These are phyloP conservation scores for Rhododendron kiyosumense DNA, from an alignment of 148 eudicot genomes.

Conservation along the genomic window DNA sequence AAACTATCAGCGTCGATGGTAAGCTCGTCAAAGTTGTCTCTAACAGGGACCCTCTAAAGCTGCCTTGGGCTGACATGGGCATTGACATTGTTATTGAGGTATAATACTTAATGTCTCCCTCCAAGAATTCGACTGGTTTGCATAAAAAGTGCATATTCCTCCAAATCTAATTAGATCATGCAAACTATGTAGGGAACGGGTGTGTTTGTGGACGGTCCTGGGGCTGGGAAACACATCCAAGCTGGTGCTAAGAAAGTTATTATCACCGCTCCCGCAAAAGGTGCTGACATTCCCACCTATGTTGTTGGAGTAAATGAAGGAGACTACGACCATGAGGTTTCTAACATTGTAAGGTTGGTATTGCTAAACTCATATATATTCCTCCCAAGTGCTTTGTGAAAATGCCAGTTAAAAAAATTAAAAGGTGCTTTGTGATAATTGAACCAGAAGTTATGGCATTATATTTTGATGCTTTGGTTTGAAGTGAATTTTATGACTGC, in stretches of 20 bases:
- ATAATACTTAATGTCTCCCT: not conserved
- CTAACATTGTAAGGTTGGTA: slow-evolving; percentile 87
- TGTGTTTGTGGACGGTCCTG: slow-evolving; percentile 96
- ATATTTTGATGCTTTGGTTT: not conserved
- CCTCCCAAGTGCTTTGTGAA: too few relatives aligned
- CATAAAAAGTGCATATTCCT: not conserved
- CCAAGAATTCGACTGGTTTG: not conserved
- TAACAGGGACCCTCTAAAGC: slow-evolving; percentile 86
- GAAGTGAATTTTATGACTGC: slow-evolving; percentile 8
- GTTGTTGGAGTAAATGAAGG: slow-evolving; percentile 30
- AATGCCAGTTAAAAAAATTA: too few relatives aligned
- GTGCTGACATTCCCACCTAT: slow-evolving; percentile 86
- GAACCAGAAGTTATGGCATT: not conserved
- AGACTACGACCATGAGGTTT: slow-evolving; percentile 70
- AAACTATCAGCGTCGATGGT: slow-evolving; percentile 84
- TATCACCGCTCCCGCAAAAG: slow-evolving; percentile 98
- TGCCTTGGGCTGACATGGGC: slow-evolving; percentile 98
- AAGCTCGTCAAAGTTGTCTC: slow-evolving; percentile 93
- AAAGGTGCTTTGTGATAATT: not conserved
- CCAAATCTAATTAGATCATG: not conserved
- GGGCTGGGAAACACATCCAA: slow-evolving; percentile 99
- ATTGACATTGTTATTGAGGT: slow-evolving; percentile 99
- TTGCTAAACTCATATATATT: not conserved
- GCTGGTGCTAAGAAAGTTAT: slow-evolving; percentile 98
- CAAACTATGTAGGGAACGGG: slow-evolving; percentile 74